phyloP scores from a whole-genome alignment of 495 filamentous ascomycete genomes.

The Aspergillus sclerotioniger region DNA sequence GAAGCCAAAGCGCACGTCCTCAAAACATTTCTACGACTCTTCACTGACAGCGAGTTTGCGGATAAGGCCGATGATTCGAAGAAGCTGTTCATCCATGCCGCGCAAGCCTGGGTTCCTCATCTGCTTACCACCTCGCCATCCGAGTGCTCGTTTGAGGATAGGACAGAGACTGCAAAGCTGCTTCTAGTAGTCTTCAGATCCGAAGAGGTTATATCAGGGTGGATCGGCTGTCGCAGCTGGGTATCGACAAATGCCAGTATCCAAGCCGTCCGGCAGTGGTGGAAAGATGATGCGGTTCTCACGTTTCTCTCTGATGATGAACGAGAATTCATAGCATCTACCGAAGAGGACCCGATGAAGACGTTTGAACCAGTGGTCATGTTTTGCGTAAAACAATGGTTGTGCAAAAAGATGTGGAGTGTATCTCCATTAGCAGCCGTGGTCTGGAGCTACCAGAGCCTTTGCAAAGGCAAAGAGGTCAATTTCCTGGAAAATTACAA shows the following conservation, averaged over 20 bases:
- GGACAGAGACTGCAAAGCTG: conserved; percentile 6
- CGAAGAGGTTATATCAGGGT: background rate
- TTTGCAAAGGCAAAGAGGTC: conserved; percentile 5
- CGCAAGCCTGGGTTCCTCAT: conserved; percentile 5
- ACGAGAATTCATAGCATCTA: background rate
- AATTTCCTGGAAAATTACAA: background rate
- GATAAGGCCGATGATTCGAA: conserved; percentile 2
- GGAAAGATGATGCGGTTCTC: conserved; percentile 2
- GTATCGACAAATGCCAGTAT: background rate
- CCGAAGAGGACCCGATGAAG: background rate
- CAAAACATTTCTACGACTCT: conserved; percentile 5
- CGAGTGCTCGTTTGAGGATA: conserved; percentile 7
- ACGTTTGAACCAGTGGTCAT: conserved; percentile 2
- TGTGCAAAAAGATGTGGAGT: conserved; percentile 2
- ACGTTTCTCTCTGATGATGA: conserved; percentile 2
- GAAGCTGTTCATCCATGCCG: conserved; percentile 1
- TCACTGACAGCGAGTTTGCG: conserved; percentile 5
- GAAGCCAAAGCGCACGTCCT: conserved; percentile 14
- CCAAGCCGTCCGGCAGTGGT: conserved; percentile 11
- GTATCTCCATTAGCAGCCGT: background rate
- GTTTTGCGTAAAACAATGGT: conserved; percentile 9
- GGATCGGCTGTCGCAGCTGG: conserved; percentile 3
- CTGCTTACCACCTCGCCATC: background rate
- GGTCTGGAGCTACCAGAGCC: conserved; percentile 3
- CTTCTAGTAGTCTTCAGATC: conserved; percentile 3